Percentiles rank a stretch among this genome's conserved stretches.
Conservation (phyloP, 371 early-diverging fungal species). For the Saksenaea vasiformis region DNA sequence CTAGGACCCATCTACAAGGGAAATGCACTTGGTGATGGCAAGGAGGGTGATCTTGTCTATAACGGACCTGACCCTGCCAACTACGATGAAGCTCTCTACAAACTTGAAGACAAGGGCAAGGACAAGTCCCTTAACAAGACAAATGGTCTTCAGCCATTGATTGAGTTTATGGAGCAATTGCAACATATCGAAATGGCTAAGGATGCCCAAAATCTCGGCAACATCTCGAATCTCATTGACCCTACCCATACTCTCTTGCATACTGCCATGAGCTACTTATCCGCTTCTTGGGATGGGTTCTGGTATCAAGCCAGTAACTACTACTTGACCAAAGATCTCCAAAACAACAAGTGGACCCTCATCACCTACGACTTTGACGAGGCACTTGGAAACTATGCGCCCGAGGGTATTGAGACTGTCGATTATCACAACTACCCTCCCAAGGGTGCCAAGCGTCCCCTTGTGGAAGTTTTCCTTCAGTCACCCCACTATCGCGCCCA, state of each 20-base stretch:
- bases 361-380: constrained; percentile 61
- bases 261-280: constrained; percentile 49
- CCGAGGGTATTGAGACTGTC: constrained; percentile 33
- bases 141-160: constrained; percentile 21
- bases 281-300: constrained; percentile 53
- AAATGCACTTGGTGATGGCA: constrained; percentile 28
- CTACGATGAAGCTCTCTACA: constrained; percentile 39
- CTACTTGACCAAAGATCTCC: constrained; percentile 45
- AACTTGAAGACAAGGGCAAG: constrained; percentile 32
- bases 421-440: constrained; percentile 39
- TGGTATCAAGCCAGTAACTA: constrained; percentile 53
- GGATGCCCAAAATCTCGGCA: constrained; percentile 31
- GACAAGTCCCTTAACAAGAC: constrained; percentile 19
- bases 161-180: constrained; percentile 27
- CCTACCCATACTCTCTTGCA: constrained; percentile 42
- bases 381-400: constrained; percentile 45
- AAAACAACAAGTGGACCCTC: constrained; percentile 43
- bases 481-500: constrained; percentile 38
- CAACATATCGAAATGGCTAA: constrained; percentile 22
- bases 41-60: constrained; percentile 39
- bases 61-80: constrained; percentile 29
- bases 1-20: constrained; percentile 34
- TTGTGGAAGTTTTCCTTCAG: constrained; percentile 38
- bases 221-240: constrained; percentile 30
- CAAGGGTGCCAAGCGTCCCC: constrained; percentile 29